A percentile compares a stretch with the other conserved stretches of the same genome.
Evolutionary conservation across 345 rosid genomes (phyloP).

Genomic region (Salix dunnii): DNA sequence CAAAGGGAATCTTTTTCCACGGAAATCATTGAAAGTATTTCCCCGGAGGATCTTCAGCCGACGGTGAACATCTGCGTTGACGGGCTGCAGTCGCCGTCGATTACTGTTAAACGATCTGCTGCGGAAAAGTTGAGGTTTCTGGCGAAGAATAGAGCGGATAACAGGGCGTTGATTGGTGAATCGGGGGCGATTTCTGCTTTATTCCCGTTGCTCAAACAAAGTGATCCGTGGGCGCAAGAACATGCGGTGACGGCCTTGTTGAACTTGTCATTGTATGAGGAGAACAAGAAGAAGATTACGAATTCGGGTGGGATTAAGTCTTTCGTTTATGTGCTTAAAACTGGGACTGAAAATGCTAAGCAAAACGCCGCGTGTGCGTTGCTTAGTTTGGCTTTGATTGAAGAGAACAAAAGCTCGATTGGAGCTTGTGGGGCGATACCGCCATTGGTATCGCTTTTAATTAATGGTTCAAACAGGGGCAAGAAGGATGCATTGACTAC

Average conservation of each 20-base stretch:
- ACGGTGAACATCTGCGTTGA: constrained; percentile 88
- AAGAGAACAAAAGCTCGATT: constrained; percentile 78
- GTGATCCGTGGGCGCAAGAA: constrained; percentile 91
- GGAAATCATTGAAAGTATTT: constrained; percentile 86
- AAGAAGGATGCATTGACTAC: constrained; percentile 90
- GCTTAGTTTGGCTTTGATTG: constrained; percentile 73
- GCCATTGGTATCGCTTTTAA: constrained; percentile 75
- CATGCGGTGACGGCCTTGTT: constrained; percentile 88
- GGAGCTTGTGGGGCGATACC: constrained; percentile 95
- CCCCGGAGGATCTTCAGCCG: constrained; percentile 96
- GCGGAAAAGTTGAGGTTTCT: constrained; percentile 84
- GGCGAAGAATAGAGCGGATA: constrained; percentile 84
- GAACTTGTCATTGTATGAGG: constrained; percentile 77
- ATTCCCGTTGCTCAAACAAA: constrained; percentile 72
- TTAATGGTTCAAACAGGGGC: constrained; percentile 75
- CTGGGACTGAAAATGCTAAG: constrained; percentile 93
- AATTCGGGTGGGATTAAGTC: constrained; percentile 82
- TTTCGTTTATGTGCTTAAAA: constrained; percentile 73
- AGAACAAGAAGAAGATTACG: constrained; percentile 54
- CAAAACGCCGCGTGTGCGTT: constrained; percentile 94
- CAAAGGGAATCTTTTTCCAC: constrained; percentile 82
- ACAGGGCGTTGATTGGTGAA: constrained; percentile 81
- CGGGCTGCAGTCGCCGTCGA: constrained; percentile 68
- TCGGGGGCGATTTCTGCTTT: constrained; percentile 89
- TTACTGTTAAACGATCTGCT: constrained; percentile 78